Conservation (phyloP, 805 yeast species). For the Metschnikowia henanensis region DNA sequence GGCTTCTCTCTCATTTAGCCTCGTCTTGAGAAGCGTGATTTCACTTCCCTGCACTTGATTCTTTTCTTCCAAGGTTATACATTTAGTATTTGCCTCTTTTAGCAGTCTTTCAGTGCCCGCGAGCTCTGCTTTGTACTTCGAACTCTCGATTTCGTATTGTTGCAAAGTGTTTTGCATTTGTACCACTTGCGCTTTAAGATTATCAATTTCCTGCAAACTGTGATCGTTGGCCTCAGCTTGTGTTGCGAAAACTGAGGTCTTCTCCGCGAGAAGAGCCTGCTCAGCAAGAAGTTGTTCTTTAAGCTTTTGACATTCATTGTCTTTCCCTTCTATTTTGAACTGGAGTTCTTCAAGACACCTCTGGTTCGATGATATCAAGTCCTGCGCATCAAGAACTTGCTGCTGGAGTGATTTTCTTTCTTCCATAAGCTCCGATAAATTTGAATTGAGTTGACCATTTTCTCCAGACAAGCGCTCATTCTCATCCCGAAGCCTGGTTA, state of each 20-base stretch:
- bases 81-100: not conserved
- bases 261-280: not conserved
- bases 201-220: not conserved
- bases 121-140: not conserved
- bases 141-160: not conserved
- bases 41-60: not conserved
- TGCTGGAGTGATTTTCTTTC: not conserved
- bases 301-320: too few relatives aligned
- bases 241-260: not conserved
- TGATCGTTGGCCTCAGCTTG: constrained; percentile 1
- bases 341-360: too few relatives aligned
- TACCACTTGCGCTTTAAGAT: not conserved
- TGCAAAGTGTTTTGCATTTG: not conserved
- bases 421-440: not conserved
- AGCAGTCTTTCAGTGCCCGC: not conserved
- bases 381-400: too few relatives aligned
- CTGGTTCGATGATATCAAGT: too few relatives aligned
- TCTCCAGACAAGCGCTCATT: not conserved
- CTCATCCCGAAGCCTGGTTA: not conserved
- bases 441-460: not conserved
- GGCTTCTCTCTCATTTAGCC: not conserved
- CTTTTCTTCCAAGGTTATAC: not conserved
- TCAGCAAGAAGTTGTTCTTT: not conserved
- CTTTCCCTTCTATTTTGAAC: too few relatives aligned
- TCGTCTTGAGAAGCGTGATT: not conserved